These are phyloP conservation scores for Trichophyton schoenleinii DNA, from an alignment of 2,329 filamentous ascomycete genomes.

Conservation along the genomic window DNA sequence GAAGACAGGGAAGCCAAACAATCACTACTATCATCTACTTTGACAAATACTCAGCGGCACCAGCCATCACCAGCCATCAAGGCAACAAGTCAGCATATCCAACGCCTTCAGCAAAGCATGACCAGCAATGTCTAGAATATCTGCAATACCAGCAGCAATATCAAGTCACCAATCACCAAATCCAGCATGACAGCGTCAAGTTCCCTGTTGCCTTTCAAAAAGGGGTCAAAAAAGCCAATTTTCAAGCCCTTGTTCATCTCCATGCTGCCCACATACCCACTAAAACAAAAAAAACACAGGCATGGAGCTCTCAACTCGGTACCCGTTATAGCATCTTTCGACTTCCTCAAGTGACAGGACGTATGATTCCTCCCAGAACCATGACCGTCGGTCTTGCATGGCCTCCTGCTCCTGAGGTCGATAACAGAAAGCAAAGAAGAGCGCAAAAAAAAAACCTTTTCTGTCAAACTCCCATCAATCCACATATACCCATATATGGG, in stretches of 20 bases:
- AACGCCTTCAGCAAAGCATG: background rate
- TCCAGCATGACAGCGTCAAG: background rate
- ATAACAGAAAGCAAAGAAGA: slow-evolving; percentile 1
- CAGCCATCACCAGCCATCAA: no score
- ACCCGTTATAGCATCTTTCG: background rate
- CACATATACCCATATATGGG: background rate
- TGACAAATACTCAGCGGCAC: background rate
- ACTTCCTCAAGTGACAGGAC: background rate
- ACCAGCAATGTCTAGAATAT: no score
- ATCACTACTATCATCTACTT: background rate
- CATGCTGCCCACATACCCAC: background rate
- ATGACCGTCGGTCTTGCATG: background rate
- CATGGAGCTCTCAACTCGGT: slow-evolving; percentile 1
- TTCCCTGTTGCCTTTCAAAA: background rate
- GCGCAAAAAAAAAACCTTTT: background rate
- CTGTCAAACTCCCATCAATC: background rate
- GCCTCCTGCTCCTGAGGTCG: background rate
- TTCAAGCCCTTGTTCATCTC: slow-evolving; percentile 3
- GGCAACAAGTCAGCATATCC: no score
- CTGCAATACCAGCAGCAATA: background rate
- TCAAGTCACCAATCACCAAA: background rate
- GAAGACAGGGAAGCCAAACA: slow-evolving; percentile 3
- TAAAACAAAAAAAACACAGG: background rate
- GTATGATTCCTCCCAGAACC: background rate
- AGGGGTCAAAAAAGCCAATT: background rate